phyloP scores from a whole-genome alignment of 2,329 filamentous ascomycete species.

The Parastagonospora avenae region DNA sequence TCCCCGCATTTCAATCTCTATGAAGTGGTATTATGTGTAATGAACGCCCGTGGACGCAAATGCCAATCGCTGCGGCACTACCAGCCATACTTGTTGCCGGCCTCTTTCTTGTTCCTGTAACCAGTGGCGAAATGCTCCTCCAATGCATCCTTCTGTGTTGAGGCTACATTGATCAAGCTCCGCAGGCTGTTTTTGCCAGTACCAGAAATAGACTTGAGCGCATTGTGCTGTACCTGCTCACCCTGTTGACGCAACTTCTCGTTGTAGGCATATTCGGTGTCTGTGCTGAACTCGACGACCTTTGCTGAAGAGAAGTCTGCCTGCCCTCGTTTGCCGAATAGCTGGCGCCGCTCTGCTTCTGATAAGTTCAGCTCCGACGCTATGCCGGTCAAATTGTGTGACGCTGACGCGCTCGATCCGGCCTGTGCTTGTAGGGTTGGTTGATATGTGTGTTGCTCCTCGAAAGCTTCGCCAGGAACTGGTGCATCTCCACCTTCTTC shows the following conservation, averaged over 20 bases:
- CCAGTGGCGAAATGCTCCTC: constrained; percentile 91
- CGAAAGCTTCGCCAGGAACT: constrained; percentile 18
- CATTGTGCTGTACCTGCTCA: constrained; percentile 75
- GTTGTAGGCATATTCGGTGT: constrained; percentile 84
- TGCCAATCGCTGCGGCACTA: constrained; percentile 30
- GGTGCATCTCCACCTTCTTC: constrained; percentile 25
- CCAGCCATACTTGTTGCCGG: constrained; percentile 85
- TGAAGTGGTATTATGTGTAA: too few relatives aligned
- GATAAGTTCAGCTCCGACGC: constrained; percentile 81
- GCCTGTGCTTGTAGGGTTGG: constrained; percentile 13
- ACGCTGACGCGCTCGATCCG: constrained; percentile 12
- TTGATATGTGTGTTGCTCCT: constrained; percentile 6
- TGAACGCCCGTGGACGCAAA: too few relatives aligned
- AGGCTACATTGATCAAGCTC: constrained; percentile 83
- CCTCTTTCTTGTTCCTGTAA: constrained; percentile 78
- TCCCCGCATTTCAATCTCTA: too few relatives aligned
- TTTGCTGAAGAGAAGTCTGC: constrained; percentile 60
- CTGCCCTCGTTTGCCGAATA: constrained; percentile 75
- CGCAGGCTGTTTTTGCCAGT: constrained; percentile 89
- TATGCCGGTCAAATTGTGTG: constrained; percentile 69
- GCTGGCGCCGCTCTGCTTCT: constrained; percentile 74
- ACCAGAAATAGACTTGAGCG: constrained; percentile 75
- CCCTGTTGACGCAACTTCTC: constrained; percentile 73
- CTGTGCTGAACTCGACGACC: constrained; percentile 86
- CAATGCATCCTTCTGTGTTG: constrained; percentile 81